Conservation (phyloP, 306 rosid species). For the Glycine tomentella region DNA sequence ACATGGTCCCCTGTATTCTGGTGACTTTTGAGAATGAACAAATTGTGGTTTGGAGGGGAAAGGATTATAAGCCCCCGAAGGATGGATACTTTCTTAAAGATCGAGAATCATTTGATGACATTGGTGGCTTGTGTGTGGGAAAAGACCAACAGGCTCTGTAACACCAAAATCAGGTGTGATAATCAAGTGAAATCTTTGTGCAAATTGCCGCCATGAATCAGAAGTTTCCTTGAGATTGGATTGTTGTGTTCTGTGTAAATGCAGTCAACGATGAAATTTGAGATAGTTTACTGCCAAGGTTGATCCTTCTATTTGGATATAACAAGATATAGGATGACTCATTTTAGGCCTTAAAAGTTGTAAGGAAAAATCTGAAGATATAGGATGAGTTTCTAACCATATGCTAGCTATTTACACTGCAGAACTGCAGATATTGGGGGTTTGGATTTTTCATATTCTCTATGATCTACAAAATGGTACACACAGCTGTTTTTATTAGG, state of each 20-base stretch:
- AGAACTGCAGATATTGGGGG: not conserved
- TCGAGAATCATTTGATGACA: slow-evolving; percentile 59
- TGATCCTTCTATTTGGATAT: slow-evolving; percentile 23
- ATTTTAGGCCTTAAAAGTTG: not conserved
- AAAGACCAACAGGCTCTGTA: slow-evolving; percentile 33
- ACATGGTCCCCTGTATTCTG: slow-evolving; percentile 84
- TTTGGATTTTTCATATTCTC: not conserved
- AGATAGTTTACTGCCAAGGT: not conserved
- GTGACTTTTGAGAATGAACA: slow-evolving; percentile 92
- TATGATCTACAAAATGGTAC: slow-evolving; percentile 7
- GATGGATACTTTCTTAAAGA: slow-evolving; percentile 57
- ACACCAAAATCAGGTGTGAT: slow-evolving; percentile 29
- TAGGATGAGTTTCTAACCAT: not conserved
- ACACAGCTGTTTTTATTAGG: not conserved
- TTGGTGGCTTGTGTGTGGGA: slow-evolving; percentile 24
- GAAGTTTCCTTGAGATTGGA: slow-evolving; percentile 41
- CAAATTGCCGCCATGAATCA: slow-evolving; percentile 26
- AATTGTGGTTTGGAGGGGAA: slow-evolving; percentile 88
- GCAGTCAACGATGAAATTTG: not conserved
- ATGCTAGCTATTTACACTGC: not conserved
- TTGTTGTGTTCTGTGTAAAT: slow-evolving; percentile 21
- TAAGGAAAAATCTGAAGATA: slow-evolving; percentile 13
- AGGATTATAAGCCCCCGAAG: slow-evolving; percentile 58
- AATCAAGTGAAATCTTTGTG: slow-evolving; percentile 36
- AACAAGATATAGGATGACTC: slow-evolving; percentile 9